These are phyloP conservation scores for Baorangia bicolor DNA, from an alignment of 768 basidiomycete genomes.

Conservation along the genomic window DNA sequence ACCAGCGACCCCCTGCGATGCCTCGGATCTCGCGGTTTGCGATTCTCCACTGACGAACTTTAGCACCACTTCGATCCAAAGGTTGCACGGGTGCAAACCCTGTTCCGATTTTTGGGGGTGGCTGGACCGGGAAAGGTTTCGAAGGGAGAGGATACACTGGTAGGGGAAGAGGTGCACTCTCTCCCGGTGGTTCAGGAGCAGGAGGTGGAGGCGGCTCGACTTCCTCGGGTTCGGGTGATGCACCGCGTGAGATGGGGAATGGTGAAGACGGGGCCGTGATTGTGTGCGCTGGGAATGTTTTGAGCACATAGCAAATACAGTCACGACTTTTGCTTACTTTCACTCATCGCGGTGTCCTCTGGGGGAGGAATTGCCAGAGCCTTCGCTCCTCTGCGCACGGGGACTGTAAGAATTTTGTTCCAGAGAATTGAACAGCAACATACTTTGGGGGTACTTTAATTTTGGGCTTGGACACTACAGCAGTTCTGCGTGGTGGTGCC, in stretches of 20 bases:
- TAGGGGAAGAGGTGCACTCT: conserved; percentile 49
- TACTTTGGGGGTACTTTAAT: conserved; percentile 33
- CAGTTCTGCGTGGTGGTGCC: conserved; percentile 42
- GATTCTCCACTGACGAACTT: conserved; percentile 69
- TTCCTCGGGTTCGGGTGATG: conserved; percentile 52
- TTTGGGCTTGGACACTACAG: conserved; percentile 37
- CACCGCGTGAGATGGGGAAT: conserved; percentile 36
- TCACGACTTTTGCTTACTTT: conserved; percentile 45
- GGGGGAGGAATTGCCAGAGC: conserved; percentile 34
- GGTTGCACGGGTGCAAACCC: conserved; percentile 68
- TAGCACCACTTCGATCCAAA: conserved; percentile 61
- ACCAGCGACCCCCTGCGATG: conserved; percentile 83
- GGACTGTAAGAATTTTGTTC: neutral
- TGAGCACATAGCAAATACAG: conserved; percentile 1
- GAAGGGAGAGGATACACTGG: conserved; percentile 77
- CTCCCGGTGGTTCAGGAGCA: conserved; percentile 35
- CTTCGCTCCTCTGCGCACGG: conserved; percentile 31
- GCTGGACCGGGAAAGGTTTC: conserved; percentile 83
- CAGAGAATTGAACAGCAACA: conserved; percentile 1
- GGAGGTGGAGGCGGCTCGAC: conserved; percentile 30
- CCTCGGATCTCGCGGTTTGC: conserved; percentile 78
- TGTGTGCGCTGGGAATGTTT: conserved; percentile 46
- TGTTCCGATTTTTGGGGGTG: conserved; percentile 70
- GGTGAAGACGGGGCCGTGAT: conserved; percentile 77
- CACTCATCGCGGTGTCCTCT: conserved; percentile 58